Base-by-base conservation (phyloP, 495 filamentous ascomycete genomes). In the Friedmanniomyces endolithicus region DNA sequence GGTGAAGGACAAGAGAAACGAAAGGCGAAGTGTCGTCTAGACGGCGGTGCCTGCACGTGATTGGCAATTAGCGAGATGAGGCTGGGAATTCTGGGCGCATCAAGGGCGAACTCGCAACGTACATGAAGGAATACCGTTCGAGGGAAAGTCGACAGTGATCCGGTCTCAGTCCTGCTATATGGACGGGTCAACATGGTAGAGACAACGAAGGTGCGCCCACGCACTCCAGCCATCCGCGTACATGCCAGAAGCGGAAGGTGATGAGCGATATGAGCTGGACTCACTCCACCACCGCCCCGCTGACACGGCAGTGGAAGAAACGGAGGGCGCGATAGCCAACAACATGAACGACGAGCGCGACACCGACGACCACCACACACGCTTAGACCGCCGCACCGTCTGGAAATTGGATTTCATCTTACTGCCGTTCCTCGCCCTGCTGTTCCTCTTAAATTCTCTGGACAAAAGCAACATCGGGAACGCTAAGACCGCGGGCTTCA, bases 61-160 rank as follows among this genome's bases (percentile, higher is more conserved):
- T n/a, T n/a, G n/a, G n/a, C n/a, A n/a, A n/a, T n/a, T n/a, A n/a
- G n/a, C n/a, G n/a, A n/a, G n/a, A n/a, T n/a, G n/a, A n/a, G n/a
- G n/a, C n/a, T n/a, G n/a, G n/a, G n/a, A n/a, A n/a, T n/a, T n/a
- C n/a, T n/a, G n/a, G n/a, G n/a, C n/a, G n/a, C n/a, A n/a, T n/a
- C n/a, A n/a, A n/a, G n/a, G n/a, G n/a, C n/a, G n/a, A n/a, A n/a
- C n/a, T n/a, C n/a, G n/a, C n/a, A n/a, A n/a, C n/a, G n/a, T n/a
- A n/a, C n/a, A n/a, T n/a, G n/a, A n/a, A n/a, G n/a, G n/a, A n/a
- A n/a, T n/a, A n/a, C n/a, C n/a, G n/a, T n/a, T n/a, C n/a, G n/a
- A n/a, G n/a, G n/a, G n/a, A n/a, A n/a, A n/a, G n/a, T 40, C 88
- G 75, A 14, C n/a, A 87, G 66, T 31, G 92, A 31, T 31, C 9